Conservation (phyloP, 768 basidiomycete genomes). For the Leccinum longicurvipes region DNA sequence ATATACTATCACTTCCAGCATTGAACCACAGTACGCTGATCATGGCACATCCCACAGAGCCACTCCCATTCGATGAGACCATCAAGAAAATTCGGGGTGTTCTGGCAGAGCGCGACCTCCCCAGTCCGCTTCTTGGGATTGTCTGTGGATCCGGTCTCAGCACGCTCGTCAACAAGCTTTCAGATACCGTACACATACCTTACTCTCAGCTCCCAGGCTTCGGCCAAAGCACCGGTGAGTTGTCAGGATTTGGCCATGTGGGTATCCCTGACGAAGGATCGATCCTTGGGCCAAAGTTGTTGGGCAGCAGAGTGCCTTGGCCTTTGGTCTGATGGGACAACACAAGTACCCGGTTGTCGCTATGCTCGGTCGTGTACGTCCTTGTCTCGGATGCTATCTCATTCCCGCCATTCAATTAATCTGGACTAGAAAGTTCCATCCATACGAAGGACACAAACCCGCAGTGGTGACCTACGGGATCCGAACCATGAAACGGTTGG, state of each 20-base stretch:
- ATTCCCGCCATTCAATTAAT: conserved; percentile 2
- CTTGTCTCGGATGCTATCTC: neutral
- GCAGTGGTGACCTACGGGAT: conserved; percentile 74
- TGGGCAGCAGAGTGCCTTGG: conserved; percentile 79
- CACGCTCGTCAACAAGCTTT: conserved; percentile 63
- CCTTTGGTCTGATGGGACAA: conserved; percentile 73
- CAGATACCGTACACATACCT: conserved; percentile 54
- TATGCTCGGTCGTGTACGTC: conserved; percentile 79
- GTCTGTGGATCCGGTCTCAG: conserved; percentile 86
- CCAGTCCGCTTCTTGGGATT: conserved; percentile 69
- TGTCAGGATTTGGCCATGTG: neutral
- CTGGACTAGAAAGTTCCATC: conserved; percentile 58
- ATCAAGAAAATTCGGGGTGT: conserved; percentile 27
- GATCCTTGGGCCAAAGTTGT: conserved; percentile 43
- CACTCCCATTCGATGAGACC: conserved; percentile 28
- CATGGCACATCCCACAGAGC: conserved; percentile 14
- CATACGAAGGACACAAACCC: conserved; percentile 79
- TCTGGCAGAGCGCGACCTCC: conserved; percentile 34
- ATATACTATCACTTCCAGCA: neutral
- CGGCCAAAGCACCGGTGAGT: conserved; percentile 70
- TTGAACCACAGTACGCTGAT: neutral
- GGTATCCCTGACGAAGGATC: neutral
- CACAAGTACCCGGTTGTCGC: conserved; percentile 78
- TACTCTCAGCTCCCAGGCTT: conserved; percentile 75
- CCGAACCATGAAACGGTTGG: conserved; percentile 72